Evolutionary conservation across 2,329 filamentous ascomycete genomes (phyloP), one percentile per base, ranked within the genome.

Genomic region (Nothophaeocryptopus gaeumannii): DNA sequence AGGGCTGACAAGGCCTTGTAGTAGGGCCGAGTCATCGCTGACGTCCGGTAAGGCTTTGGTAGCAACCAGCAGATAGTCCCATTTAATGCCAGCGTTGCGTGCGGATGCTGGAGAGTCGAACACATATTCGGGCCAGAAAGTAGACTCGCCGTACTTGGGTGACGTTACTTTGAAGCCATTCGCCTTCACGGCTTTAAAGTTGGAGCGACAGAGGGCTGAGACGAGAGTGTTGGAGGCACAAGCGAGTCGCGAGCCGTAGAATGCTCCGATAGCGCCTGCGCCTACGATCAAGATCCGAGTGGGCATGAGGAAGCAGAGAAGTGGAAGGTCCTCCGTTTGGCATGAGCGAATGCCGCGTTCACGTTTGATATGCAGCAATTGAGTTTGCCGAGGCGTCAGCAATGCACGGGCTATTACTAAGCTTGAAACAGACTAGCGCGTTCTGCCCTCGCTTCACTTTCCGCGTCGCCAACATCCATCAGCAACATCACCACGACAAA

Each of bases 151-250:
- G 65, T 86, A 89, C 38, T 80, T 77, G 42, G 78, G 81, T 4
- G 85, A 88, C 43, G 79, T 76, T 32, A 90, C 71, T 29, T 73
- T 70, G 63, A 89, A 85, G 39, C 86, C 86, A 16, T 76, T 70
- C 8, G 72, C 67, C 45, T 77, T 75, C 39, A 89, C 82, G 31
- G 78, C 79, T 16, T 74, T 68, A 73, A 86, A 89, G 72, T 89
- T 89, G 35, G 85, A 88, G 41, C 86, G 80, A 56, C 85, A 88
- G 46, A 88, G 82, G 38, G 88, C 80, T 5, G 85, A 88, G 42
- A 86, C 81, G 50, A 78, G 72, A 35, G 83, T 72, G 47, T 79
- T 76, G 2, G 63, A 58, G 8, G 56, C 59, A 33, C 50, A 74
- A 58, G 86, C 82, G 12, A 88, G 75, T 15, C 85, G 76, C 5